These are phyloP conservation scores for Sporothrix schenckii DNA, from an alignment of 2,329 filamentous ascomycete species.

Conservation along the genomic window DNA sequence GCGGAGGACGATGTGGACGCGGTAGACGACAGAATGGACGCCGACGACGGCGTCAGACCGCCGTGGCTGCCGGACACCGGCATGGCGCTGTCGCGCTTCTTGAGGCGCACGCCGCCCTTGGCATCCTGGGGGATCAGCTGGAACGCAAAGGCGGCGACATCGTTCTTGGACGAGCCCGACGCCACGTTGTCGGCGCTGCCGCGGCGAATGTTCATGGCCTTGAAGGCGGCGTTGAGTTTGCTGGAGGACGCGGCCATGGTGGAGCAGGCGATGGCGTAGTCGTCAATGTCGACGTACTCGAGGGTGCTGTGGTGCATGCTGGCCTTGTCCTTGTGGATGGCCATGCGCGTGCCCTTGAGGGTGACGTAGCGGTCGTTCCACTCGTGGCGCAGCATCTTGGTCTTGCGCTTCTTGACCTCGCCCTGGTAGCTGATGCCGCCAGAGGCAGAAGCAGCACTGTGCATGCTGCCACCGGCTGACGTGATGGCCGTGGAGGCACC, in stretches of 20 bases:
- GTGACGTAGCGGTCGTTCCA: conserved; percentile 93
- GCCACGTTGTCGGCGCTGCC: conserved; percentile 53
- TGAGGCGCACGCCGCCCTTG: conserved; percentile 55
- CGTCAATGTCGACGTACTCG: conserved; percentile 83
- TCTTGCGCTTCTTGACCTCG: conserved; percentile 93
- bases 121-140: conserved; percentile 76
- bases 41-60: conserved; percentile 2
- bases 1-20: conserved; percentile 3
- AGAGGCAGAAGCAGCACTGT: conserved; percentile 40
- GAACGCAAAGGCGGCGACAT: conserved; percentile 75
- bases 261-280: conserved; percentile 85
- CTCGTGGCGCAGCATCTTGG: conserved; percentile 83
- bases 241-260: conserved; percentile 71
- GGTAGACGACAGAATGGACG: conserved; percentile 36
- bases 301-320: conserved; percentile 59
- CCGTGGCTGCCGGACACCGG: conserved; percentile 33
- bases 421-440: conserved; percentile 72
- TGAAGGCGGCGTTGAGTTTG: conserved; percentile 87
- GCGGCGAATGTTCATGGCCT: conserved; percentile 68
- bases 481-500: conserved; percentile 37
- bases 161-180: conserved; percentile 44
- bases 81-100: conserved; percentile 55
- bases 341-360: conserved; percentile 72
- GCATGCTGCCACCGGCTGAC: conserved; percentile 35
- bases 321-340: conserved; percentile 70